Base-by-base conservation (phyloP, 2,329 filamentous ascomycete genomes). In the Anthostomella pinea region DNA sequence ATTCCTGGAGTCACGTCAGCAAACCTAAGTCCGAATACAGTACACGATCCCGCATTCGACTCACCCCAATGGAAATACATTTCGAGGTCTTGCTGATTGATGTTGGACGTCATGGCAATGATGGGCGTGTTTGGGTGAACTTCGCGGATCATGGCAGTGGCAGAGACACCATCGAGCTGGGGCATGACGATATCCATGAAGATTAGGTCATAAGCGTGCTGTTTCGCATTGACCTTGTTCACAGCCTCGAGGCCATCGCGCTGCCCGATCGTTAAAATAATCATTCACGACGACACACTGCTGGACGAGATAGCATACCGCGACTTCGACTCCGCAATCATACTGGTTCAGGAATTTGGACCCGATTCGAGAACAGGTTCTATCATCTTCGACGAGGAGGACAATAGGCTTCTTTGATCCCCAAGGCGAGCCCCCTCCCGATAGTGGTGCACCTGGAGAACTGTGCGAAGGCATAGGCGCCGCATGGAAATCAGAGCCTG, bases 111-210 rank as follows among this genome's bases (percentile, higher is more conserved):
- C 93, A 98, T 97, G 30, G 93, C 93, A 40, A 98, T 87, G 53
- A 98, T 94, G 0, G 93, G 93, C 14, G 86, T 82, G 5, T 82
- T 79, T 23, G 81, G 79, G 46, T 89, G 82, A 45, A 91, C 87
- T 57, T 95, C 87, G 35, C 91, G 81, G 48, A 98, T 96, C 45
- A 95, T 81, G 56, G 93, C 87, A 39, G 89, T 95, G 3, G 93
- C 91, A 11, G 90, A 95, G 5, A 97, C 89, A 51, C 93, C 93
- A 55, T 97, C 93, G 35, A 97, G 73, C 48, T 90, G 85, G 5
- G 93, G 93, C 93, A 98, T 97, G 51, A 98, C 95, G 48, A 98
- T 91, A 58, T 93, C 86, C 86, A 91, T 91, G 45, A 91, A 77
- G 46, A 91, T 87, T 35, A 85, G 65, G 49, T 85, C 79, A 51